Base-by-base conservation (phyloP, 1,139 yeast genomes). In the Barnettozyma hawaiiensis region DNA sequence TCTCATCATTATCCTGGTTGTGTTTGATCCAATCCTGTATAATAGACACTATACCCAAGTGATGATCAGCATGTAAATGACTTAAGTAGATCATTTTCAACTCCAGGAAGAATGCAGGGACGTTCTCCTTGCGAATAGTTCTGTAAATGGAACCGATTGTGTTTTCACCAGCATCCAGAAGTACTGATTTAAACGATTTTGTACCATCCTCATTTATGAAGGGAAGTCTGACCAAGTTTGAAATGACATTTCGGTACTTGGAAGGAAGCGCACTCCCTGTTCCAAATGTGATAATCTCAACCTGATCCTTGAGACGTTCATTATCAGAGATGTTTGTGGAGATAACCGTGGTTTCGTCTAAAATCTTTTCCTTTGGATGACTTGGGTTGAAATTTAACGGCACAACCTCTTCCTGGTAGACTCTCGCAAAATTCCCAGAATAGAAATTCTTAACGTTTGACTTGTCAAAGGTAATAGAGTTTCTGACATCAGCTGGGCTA, bases 21-120 rank as follows among this genome's bases (percentile, higher is more conserved):
- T 57, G 52, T 21, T 67, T 62, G 46, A 75, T 70, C 96, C 97
- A 87, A 51, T 77, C 77, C 33, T 71, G 71, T 26, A 92, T 70
- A 10, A 92, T 63, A 3, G 90, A 74, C 7, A 84, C 65, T 4
- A 85, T 71, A 1, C 99, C 99, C 37, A 92, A 65, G 61, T 92
- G 97, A 60, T 94, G 99, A 59, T 94, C 99, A 0, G 98, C 98
- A 64, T 94, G 99, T 52, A 92, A 68, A 66, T 94, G 99, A 53
- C 96, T 85, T 44, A 94, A 68, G 55, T 78, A 85, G 19, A 92
- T 67, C 48, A 86, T 50, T 21, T 73, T 66, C 46, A 90, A 63
- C 54, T 89, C 94, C 34, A 64, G 54, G 19, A 81, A 70, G 29
- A 65, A 58, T 41, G 54, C 39, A 6, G 57, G 48, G 6, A 64